A percentile compares a stretch with the other conserved stretches of the same genome.
phyloP scores from a whole-genome alignment of 2,329 filamentous ascomycete species.

The Penicillium sp. region DNA sequence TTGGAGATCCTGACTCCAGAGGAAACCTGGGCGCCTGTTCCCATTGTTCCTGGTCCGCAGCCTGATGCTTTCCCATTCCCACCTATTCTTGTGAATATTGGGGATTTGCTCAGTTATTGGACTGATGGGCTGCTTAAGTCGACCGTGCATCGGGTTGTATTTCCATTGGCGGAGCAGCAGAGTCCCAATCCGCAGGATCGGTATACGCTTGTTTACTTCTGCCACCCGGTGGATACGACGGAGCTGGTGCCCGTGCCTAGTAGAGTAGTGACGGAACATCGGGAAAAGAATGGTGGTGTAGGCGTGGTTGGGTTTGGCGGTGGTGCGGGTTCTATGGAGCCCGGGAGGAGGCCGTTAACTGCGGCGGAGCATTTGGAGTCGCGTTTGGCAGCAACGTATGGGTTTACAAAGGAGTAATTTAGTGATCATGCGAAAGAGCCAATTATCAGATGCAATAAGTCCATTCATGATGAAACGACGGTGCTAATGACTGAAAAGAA shows the following conservation, averaged over 20 bases:
- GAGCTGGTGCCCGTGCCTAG: conserved; percentile 57
- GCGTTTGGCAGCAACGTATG: conserved; percentile 59
- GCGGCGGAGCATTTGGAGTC: conserved; percentile 59
- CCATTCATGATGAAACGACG: conserved; percentile 15
- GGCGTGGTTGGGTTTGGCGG: conserved; percentile 43
- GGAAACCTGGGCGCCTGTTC: conserved; percentile 62
- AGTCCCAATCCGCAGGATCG: conserved; percentile 47
- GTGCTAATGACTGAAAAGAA: conserved; percentile 15
- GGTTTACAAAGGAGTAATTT: conserved; percentile 31
- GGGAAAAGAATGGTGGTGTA: conserved; percentile 24
- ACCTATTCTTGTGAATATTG: conserved; percentile 73
- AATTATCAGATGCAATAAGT: conserved; percentile 9
- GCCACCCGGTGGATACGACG: conserved; percentile 58
- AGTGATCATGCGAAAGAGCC: no score
- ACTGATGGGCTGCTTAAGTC: conserved; percentile 82
- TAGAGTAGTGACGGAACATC: conserved; percentile 45
- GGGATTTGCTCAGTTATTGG: conserved; percentile 77
- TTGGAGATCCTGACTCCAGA: conserved; percentile 72
- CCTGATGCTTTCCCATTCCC: conserved; percentile 51
- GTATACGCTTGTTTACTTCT: conserved; percentile 63
- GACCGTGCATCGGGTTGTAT: conserved; percentile 85
- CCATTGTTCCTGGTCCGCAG: conserved; percentile 55
- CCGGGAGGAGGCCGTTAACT: conserved; percentile 47
- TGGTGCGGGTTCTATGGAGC: conserved; percentile 34
- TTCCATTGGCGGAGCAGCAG: conserved; percentile 49